Evolutionary conservation across 1,139 yeast species (phyloP), one percentile per base, ranked within the genome.

Genomic region (Chernovozyma sophiae-reginae): DNA sequence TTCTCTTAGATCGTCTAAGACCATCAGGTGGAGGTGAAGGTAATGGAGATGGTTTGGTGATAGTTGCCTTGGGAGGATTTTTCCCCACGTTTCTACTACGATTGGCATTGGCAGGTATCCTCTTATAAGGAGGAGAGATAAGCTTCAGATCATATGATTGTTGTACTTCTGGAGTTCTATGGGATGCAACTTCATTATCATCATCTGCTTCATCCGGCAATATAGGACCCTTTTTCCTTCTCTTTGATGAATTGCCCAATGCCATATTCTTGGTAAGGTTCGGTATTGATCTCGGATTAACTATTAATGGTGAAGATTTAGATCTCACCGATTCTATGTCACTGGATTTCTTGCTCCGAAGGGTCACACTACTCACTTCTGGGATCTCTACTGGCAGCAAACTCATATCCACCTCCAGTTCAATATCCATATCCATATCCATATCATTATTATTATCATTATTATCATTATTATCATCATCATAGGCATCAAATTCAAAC

Each of bases 1-100:
- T 74, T 50, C 96, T 70, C 31, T 71, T 68, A 0, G 96, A 84
- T 43, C 74, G 48, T 30, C 74, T 55, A 13, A 65, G 52, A 1
- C 72, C 72, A 41, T 66, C 73, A 3, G 73, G 73, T 6, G 74
- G 73, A 2, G 73, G 74, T 2, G 72, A 65, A 1, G 73, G 74
- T 35, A 68, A 54, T 5, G 70, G 70, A 3, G 68, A 59, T 2
- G 66, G 65, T 31, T 48, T 51, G 6, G 49, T 33, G 11, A 41
- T 18, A 11, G 31, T 28, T 11, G 11, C 6, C 12, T 26, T 26
- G 8, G 29, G 6, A 20, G 23, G 23, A 7, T 20, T 20, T 7
- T 10, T 20, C 10, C 8, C 23, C 6, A 10, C 30, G 28, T n/a
- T 30, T 6, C 30, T 8, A 6, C 32, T 6, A 18, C 10, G 32